A percentile compares a stretch with the other conserved stretches of the same genome.
These are phyloP conservation scores for Larix kaempferi DNA, from an alignment of 75 land plant species.

Conservation along the genomic window DNA sequence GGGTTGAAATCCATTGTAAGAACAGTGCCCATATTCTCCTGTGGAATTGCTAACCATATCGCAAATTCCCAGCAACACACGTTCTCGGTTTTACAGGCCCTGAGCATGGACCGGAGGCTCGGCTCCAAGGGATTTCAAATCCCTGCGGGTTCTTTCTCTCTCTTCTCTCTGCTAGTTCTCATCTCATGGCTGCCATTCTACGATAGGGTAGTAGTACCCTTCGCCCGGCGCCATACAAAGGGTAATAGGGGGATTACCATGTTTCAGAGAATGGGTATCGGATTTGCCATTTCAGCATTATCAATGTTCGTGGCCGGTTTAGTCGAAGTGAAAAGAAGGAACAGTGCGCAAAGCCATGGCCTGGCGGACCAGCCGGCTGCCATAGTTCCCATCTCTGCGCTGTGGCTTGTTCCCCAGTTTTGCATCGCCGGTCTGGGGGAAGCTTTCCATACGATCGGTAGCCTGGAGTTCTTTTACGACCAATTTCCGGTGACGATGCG, in stretches of 20 bases:
- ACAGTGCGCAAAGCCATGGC: constrained; percentile 11
- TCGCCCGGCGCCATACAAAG: constrained; percentile 3
- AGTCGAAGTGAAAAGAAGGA: constrained; percentile 15
- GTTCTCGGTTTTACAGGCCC: neutral
- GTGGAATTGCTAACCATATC: neutral
- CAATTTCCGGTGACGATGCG: constrained; percentile 24
- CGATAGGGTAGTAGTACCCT: constrained; percentile 10
- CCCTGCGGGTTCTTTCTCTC: constrained; percentile 13
- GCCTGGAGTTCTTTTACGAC: constrained; percentile 22
- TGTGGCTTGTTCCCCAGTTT: constrained; percentile 28
- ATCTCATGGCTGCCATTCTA: constrained; percentile 15
- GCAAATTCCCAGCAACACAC: neutral
- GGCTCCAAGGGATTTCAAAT: constrained; percentile 7
- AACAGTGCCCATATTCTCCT: neutral
- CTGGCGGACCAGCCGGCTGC: constrained; percentile 14
- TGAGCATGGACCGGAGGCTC: constrained; percentile 12
- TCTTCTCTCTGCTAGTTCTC: constrained; percentile 7
- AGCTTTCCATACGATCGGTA: constrained; percentile 18
- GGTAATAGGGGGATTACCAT: constrained; percentile 8
- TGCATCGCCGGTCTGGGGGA: constrained; percentile 20
- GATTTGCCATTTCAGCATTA: constrained; percentile 1
- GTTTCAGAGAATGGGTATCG: constrained; percentile 24
- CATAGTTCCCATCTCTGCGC: constrained; percentile 8
- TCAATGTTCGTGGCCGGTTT: constrained; percentile 19
- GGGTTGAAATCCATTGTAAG: neutral